These are phyloP conservation scores for Flaveria trinervia DNA, from an alignment of 129 eudicot species.

Conservation along the genomic window DNA sequence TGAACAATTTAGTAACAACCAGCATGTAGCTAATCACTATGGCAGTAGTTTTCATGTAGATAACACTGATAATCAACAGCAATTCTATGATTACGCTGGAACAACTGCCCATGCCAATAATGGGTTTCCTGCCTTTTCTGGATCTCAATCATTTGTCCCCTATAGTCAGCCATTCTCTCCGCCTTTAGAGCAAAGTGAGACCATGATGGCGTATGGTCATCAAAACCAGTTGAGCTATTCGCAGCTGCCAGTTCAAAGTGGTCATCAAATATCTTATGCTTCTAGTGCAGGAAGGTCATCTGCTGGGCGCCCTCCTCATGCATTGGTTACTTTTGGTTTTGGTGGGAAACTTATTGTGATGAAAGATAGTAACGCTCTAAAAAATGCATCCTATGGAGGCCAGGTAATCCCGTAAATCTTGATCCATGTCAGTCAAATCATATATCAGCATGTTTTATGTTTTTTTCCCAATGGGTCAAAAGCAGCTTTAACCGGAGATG, in stretches of 20 bases:
- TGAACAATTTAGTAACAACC: constrained; percentile 34
- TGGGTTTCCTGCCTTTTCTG: constrained; percentile 40
- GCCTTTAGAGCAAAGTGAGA: constrained; percentile 46
- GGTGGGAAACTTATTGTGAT: constrained; percentile 92
- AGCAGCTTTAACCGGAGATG: neutral
- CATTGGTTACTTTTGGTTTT: constrained; percentile 89
- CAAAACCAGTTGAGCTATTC: constrained; percentile 27
- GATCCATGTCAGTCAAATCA: neutral
- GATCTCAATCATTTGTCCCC: constrained; percentile 50
- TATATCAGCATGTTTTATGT: neutral
- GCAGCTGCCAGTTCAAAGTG: constrained; percentile 43
- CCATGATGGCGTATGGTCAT: constrained; percentile 41
- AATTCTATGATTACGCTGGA: constrained; percentile 39
- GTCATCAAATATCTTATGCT: constrained; percentile 50
- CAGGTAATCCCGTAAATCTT: constrained; percentile 50
- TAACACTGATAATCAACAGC: constrained; percentile 53
- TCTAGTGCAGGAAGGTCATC: constrained; percentile 73
- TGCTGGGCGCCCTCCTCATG: constrained; percentile 96
- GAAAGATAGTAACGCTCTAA: constrained; percentile 49
- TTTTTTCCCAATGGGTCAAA: neutral
- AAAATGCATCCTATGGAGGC: constrained; percentile 49
- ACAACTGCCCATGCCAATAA: constrained; percentile 39
- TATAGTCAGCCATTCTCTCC: constrained; percentile 45
- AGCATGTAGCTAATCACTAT: constrained; percentile 33
- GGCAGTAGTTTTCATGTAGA: constrained; percentile 29